These are phyloP conservation scores for Aeschynomene evenia DNA, from an alignment of 306 rosid genomes.

Conservation along the genomic window DNA sequence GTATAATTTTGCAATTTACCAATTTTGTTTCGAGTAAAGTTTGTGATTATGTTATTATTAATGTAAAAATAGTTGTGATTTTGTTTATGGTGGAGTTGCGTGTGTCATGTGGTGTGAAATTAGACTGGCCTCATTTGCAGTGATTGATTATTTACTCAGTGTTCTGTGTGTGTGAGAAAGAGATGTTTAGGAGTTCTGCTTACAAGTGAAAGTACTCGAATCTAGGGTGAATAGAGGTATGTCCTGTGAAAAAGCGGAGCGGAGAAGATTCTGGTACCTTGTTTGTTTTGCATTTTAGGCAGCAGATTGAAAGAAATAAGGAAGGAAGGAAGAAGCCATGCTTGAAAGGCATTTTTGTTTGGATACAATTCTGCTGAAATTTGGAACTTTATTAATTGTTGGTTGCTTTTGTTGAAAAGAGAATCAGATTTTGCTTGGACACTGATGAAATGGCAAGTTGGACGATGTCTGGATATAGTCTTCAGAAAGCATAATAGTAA, in stretches of 20 bases:
- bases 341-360: not conserved
- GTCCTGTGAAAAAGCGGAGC: not conserved
- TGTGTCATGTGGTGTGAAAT: not conserved
- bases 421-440: not conserved
- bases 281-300: not conserved
- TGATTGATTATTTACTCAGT: not conserved
- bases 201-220: not conserved
- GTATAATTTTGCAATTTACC: not conserved
- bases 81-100: not conserved
- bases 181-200: not conserved
- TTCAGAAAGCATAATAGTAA: not conserved
- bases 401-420: not conserved
- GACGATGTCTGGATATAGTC: not conserved
- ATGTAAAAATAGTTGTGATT: not conserved
- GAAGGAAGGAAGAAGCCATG: not conserved
- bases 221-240: not conserved
- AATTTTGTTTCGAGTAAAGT: constrained; percentile 1
- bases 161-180: too few relatives aligned
- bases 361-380: not conserved
- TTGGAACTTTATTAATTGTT: not conserved
- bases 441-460: not conserved
- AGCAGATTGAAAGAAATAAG: not conserved
- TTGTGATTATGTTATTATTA: not conserved
- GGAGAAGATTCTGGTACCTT: not conserved
- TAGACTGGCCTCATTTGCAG: not conserved